Conservation (phyloP, 1,284 basidiomycete genomes). For the Leccinum glutinopallens region DNA sequence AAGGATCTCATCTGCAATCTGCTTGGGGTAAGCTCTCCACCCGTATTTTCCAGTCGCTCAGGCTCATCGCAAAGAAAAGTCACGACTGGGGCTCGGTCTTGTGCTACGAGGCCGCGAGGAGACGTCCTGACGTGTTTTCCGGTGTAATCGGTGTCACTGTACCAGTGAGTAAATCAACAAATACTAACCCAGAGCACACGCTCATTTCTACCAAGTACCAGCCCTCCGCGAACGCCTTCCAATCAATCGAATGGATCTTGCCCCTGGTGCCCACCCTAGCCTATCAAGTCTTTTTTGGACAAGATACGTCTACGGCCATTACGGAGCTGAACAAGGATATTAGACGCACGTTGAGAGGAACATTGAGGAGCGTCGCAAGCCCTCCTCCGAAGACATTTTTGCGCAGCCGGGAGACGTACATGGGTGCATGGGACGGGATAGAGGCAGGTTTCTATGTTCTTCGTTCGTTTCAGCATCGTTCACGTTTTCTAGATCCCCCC, state of each 20-base stretch:
- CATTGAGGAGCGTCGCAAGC: constrained; percentile 50
- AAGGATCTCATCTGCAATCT: constrained; percentile 49
- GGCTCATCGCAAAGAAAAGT: constrained; percentile 35
- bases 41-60: neutral
- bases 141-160: constrained; percentile 61
- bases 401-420: constrained; percentile 47
- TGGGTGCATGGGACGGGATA: constrained; percentile 46
- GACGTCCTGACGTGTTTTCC: constrained; percentile 61
- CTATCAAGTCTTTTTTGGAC: constrained; percentile 65
- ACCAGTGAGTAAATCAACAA: constrained; percentile 46
- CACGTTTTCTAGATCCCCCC: constrained; percentile 49
- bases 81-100: constrained; percentile 73
- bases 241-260: constrained; percentile 47
- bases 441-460: constrained; percentile 10
- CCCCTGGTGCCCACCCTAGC: constrained; percentile 50
- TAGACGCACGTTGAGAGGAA: constrained; percentile 55
- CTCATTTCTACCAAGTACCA: constrained; percentile 48
- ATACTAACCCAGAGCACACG: no score
- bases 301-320: constrained; percentile 47
- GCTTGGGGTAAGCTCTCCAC: constrained; percentile 54
- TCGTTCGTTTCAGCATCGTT: neutral
- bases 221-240: constrained; percentile 47
- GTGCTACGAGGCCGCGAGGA: constrained; percentile 66
- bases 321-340: constrained; percentile 57
- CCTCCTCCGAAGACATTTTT: constrained; percentile 60